A percentile compares a stretch with the other conserved stretches of the same genome.
Conservation (phyloP, 495 filamentous ascomycete genomes). For the Tetracladium setigerum region DNA sequence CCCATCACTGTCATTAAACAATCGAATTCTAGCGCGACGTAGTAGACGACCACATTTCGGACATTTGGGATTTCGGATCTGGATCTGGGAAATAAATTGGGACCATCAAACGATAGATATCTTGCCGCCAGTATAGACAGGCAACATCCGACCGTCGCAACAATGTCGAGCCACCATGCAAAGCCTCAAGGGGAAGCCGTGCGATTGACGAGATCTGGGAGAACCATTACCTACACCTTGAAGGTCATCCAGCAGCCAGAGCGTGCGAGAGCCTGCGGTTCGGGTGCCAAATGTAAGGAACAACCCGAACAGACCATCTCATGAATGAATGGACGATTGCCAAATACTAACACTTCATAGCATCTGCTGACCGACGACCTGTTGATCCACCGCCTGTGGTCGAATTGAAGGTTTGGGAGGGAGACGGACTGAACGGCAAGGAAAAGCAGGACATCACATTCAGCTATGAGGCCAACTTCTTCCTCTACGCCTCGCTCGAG, state of each 20-base stretch:
- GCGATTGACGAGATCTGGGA: slow-evolving; percentile 70
- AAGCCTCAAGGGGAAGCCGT: too few relatives aligned
- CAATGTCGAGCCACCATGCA: too few relatives aligned
- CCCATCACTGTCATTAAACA: too few relatives aligned
- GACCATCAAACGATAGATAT: too few relatives aligned
- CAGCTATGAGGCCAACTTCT: slow-evolving; percentile 93
- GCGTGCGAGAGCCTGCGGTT: slow-evolving; percentile 91
- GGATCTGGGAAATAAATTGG: too few relatives aligned
- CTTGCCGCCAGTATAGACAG: too few relatives aligned
- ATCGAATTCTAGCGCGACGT: too few relatives aligned
- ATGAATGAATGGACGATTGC: background rate
- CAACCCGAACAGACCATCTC: too few relatives aligned
- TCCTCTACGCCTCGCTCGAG: slow-evolving; percentile 90
- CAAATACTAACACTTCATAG: slow-evolving; percentile 36
- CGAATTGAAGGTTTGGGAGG: slow-evolving; percentile 82
- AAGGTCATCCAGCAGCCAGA: slow-evolving; percentile 91
- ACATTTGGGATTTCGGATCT: too few relatives aligned
- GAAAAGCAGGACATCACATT: slow-evolving; percentile 67
- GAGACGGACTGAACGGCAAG: slow-evolving; percentile 47
- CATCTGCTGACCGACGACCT: slow-evolving; percentile 89
- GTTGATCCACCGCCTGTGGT: slow-evolving; percentile 96
- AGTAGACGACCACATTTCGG: too few relatives aligned
- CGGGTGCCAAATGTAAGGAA: slow-evolving; percentile 82
- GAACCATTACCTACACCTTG: slow-evolving; percentile 72
- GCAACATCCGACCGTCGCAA: too few relatives aligned